These are phyloP conservation scores for Lentinula guzmanii DNA, from an alignment of 768 basidiomycete species.

Conservation along the genomic window DNA sequence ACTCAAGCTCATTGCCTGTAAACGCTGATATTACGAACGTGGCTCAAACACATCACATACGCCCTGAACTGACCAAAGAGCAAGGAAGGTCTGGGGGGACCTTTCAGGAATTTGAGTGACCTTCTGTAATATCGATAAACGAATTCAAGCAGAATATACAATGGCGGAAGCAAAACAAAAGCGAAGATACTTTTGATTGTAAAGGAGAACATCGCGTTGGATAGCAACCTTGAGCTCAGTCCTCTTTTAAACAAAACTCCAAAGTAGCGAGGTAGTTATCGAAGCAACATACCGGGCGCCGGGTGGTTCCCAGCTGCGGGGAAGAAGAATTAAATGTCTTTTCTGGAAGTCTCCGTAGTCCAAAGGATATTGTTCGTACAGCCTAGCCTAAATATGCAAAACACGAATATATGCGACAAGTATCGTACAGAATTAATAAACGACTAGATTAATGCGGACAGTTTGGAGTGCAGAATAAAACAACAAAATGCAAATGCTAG, in stretches of 20 bases:
- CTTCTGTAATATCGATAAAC: background rate
- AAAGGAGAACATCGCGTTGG: background rate
- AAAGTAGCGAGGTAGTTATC: background rate
- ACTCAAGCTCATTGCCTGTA: background rate
- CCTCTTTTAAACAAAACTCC: background rate
- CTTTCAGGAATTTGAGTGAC: background rate
- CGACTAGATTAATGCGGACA: background rate
- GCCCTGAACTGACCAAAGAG: background rate
- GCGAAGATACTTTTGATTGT: background rate
- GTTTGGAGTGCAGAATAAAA: background rate
- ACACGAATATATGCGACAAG: background rate
- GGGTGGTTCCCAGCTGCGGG: background rate
- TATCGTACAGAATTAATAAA: conserved; percentile 5
- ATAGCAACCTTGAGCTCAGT: background rate
- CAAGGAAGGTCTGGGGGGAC: background rate
- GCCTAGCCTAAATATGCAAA: background rate
- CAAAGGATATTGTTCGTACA: background rate
- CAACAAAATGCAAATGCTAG: background rate
- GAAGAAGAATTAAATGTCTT: background rate
- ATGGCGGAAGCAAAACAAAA: background rate
- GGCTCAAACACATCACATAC: background rate
- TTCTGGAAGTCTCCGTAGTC: background rate
- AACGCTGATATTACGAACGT: background rate
- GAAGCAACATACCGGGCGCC: background rate
- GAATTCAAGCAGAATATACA: background rate